phyloP scores from a whole-genome alignment of 805 yeast genomes.

The Metschnikowia hibisci region DNA sequence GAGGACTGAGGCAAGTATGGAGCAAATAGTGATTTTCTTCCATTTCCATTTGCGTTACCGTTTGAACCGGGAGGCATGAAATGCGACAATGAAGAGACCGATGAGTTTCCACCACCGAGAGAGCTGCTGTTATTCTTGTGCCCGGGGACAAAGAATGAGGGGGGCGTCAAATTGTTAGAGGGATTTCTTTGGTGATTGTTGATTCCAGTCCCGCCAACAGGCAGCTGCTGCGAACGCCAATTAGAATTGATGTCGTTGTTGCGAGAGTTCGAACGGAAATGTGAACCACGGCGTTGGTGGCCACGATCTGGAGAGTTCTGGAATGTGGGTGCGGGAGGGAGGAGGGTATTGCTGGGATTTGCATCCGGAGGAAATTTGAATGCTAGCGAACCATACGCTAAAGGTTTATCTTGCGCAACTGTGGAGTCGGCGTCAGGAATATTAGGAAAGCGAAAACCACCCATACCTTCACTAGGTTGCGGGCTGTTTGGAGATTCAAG shows the following conservation, averaged over 20 bases:
- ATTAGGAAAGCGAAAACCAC: conserved; percentile 57
- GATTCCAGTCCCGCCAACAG: conserved; percentile 23
- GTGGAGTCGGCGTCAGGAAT: conserved; percentile 12
- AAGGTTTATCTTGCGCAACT: conserved; percentile 22
- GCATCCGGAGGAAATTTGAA: conserved; percentile 57
- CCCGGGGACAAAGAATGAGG: conserved; percentile 61
- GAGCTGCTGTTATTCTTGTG: conserved; percentile 72
- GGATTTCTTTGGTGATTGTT: conserved; percentile 15
- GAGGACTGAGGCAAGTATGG: conserved; percentile 94
- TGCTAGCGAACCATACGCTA: conserved; percentile 43
- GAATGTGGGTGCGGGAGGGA: conserved; percentile 54
- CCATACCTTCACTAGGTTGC: conserved; percentile 15
- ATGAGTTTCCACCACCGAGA: conserved; percentile 56
- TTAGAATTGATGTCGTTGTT: conserved; percentile 42
- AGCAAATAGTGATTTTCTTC: conserved; percentile 82
- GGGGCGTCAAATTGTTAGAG: conserved; percentile 35
- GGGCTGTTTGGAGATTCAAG: conserved; percentile 18
- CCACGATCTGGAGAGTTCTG: conserved; percentile 38
- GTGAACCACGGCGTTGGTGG: conserved; percentile 39
- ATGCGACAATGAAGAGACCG: conserved; percentile 46
- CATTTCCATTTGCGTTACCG: conserved; percentile 35
- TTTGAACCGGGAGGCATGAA: conserved; percentile 29
- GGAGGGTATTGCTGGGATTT: conserved; percentile 28
- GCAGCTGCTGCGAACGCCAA: conserved; percentile 60
- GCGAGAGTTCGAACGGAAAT: conserved; percentile 37